A percentile compares a stretch with the other conserved stretches of the same genome.
Conservation (phyloP, 805 yeast species). For the Nakazawaea siamensis region DNA sequence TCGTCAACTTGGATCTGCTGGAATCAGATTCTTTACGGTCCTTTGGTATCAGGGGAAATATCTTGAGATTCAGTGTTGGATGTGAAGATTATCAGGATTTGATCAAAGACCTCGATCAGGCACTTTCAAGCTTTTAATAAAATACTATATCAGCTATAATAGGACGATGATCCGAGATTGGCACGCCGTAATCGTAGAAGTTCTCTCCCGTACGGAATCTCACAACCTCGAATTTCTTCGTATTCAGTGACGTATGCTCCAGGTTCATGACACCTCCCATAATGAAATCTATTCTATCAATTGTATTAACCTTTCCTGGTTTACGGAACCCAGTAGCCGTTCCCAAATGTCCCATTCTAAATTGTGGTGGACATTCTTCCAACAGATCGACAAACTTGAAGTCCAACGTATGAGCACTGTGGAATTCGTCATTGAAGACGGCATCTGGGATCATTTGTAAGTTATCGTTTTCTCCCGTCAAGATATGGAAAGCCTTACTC, state of each 20-base stretch:
- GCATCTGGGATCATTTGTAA: slow-evolving; percentile 13
- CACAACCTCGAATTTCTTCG: slow-evolving; percentile 15
- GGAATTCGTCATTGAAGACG: slow-evolving; percentile 16
- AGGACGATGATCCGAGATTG: slow-evolving; percentile 41
- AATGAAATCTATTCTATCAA: slow-evolving; percentile 32
- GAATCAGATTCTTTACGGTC: slow-evolving; percentile 15
- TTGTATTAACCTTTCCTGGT: slow-evolving; percentile 13
- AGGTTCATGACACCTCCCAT: slow-evolving; percentile 19
- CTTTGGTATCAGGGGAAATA: slow-evolving; percentile 13
- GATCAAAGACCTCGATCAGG: slow-evolving; percentile 36
- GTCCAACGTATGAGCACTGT: slow-evolving; percentile 9
- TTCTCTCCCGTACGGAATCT: slow-evolving; percentile 27
- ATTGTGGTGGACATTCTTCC: slow-evolving; percentile 15
- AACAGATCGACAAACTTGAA: slow-evolving; percentile 23
- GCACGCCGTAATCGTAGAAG: slow-evolving; percentile 24
- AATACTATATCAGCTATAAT: slow-evolving; percentile 26
- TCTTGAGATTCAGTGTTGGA: slow-evolving; percentile 44
- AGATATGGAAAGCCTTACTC: slow-evolving; percentile 23
- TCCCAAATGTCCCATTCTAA: slow-evolving; percentile 25
- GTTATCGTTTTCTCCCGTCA: slow-evolving; percentile 16
- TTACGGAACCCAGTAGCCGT: slow-evolving; percentile 33
- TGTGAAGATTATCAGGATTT: slow-evolving; percentile 45
- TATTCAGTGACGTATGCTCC: slow-evolving; percentile 2
- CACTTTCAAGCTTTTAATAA: slow-evolving; percentile 21
- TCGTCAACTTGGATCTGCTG: slow-evolving; percentile 13